Conservation (phyloP, 805 yeast species). For the Saccharomycopsis olivae region DNA sequence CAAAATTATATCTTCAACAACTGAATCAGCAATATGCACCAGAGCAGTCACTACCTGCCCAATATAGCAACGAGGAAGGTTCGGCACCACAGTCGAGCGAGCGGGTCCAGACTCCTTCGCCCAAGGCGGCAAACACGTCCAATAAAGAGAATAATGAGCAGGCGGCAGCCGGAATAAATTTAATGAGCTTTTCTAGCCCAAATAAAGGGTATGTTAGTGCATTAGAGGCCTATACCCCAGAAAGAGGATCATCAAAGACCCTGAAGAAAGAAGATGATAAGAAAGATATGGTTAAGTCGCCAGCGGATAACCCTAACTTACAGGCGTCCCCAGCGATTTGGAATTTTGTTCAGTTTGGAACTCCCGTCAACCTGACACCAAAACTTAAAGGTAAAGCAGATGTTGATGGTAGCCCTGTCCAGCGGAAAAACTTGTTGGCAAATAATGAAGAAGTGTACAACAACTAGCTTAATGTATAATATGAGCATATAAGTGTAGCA, state of each 20-base stretch:
- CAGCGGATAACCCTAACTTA: constrained; percentile 16
- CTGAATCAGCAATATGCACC: not conserved
- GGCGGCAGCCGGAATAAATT: constrained; percentile 15
- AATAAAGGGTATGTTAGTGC: constrained; percentile 37
- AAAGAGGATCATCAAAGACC: constrained; percentile 32
- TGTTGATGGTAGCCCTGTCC: constrained; percentile 12
- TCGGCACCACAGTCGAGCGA: not conserved
- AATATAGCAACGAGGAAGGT: not conserved
- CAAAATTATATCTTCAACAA: not conserved
- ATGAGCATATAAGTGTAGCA: too few species aligned
- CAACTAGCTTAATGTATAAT: too few species aligned
- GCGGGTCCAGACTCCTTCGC: constrained; percentile 9
- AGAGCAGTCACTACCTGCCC: too few species aligned
- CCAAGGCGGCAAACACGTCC: constrained; percentile 4
- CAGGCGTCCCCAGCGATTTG: constrained; percentile 78
- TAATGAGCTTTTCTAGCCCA: constrained; percentile 24
- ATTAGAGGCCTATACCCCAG: constrained; percentile 59
- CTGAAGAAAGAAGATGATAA: not conserved
- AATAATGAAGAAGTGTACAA: too few species aligned
- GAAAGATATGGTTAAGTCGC: constrained; percentile 1
- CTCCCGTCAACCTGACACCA: constrained; percentile 22
- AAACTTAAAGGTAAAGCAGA: constrained; percentile 1
- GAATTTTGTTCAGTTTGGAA: constrained; percentile 78
- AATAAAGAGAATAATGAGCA: constrained; percentile 10
- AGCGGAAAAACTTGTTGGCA: constrained; percentile 10